Percentiles rank a stretch among this genome's conserved stretches.
phyloP scores from a whole-genome alignment of 1,284 basidiomycete species.

The Gomphus sp. region DNA sequence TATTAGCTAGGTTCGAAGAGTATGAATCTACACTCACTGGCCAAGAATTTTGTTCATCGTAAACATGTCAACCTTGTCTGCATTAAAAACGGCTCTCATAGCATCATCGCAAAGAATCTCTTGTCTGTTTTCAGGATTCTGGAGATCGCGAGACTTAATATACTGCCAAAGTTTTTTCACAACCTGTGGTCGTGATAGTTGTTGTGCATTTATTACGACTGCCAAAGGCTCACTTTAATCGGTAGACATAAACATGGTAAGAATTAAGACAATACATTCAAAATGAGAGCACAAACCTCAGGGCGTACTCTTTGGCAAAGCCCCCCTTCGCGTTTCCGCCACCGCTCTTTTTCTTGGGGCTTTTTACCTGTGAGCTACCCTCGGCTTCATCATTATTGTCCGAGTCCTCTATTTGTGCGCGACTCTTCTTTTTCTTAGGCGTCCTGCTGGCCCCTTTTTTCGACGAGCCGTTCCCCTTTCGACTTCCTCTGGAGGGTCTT shows the following conservation, averaged over 20 bases:
- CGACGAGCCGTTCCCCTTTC: constrained; percentile 1
- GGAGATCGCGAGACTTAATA: constrained; percentile 69
- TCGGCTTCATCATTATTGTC: constrained; percentile 15
- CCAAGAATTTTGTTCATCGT: constrained; percentile 78
- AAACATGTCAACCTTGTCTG: constrained; percentile 79
- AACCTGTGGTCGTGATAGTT: constrained; percentile 77
- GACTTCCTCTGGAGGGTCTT: constrained; percentile 5
- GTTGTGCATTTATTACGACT: constrained; percentile 44
- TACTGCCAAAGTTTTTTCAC: constrained; percentile 83
- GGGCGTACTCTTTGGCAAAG: constrained; percentile 66
- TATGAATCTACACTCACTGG: constrained; percentile 39
- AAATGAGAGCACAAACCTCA: constrained; percentile 43
- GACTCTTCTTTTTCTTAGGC: constrained; percentile 7
- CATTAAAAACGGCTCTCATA: constrained; percentile 61
- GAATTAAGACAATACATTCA: constrained; percentile 6
- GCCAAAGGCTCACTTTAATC: constrained; percentile 50
- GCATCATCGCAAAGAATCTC: constrained; percentile 75
- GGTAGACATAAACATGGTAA: constrained; percentile 7
- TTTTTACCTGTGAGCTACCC: constrained; percentile 9
- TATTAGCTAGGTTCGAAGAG: neutral
- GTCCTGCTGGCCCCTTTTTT: constrained; percentile 6
- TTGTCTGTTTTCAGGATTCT: constrained; percentile 71
- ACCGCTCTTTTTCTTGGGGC: constrained; percentile 14
- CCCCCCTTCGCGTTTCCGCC: constrained; percentile 34
- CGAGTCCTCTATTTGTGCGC: constrained; percentile 13